phyloP scores from a whole-genome alignment of 2,329 filamentous ascomycete genomes.

The Delphinella strobiligena region DNA sequence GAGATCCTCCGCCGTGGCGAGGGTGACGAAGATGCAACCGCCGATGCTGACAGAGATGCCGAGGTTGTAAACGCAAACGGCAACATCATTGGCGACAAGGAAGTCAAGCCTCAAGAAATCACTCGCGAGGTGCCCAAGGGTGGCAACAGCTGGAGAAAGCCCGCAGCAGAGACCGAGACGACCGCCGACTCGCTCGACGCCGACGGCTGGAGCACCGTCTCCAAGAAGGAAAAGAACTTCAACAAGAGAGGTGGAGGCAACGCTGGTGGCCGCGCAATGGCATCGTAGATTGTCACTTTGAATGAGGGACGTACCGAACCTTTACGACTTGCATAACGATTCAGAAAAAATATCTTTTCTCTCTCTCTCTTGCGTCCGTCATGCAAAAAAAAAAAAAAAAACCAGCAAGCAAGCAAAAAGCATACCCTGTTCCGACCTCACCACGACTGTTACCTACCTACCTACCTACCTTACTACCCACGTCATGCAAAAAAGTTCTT shows the following conservation, averaged over 20 bases:
- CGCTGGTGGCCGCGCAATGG: slow-evolving; percentile 15
- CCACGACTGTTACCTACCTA: too few species aligned
- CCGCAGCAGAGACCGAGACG: slow-evolving; percentile 21
- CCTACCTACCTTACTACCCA: too few species aligned
- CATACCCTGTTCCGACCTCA: too few species aligned
- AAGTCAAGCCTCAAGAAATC: slow-evolving; percentile 44
- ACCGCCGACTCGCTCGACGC: slow-evolving; percentile 37
- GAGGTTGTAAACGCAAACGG: slow-evolving; percentile 38
- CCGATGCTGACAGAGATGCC: slow-evolving; percentile 28
- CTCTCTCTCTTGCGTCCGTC: not conserved
- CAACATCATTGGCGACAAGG: slow-evolving; percentile 39
- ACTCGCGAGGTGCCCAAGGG: slow-evolving; percentile 33
- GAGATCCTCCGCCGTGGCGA: slow-evolving; percentile 41
- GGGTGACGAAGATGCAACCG: slow-evolving; percentile 20
- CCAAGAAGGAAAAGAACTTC: slow-evolving; percentile 33
- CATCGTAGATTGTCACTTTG: slow-evolving; percentile 11
- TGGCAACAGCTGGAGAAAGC: slow-evolving; percentile 19
- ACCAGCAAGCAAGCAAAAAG: not conserved
- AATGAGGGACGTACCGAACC: not conserved
- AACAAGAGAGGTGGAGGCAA: slow-evolving; percentile 7
- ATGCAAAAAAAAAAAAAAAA: not conserved
- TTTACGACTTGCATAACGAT: not conserved
- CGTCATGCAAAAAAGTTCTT: not conserved
- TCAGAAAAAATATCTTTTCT: too few species aligned
- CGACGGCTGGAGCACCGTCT: slow-evolving; percentile 43